Percentiles rank a stretch among this genome's conserved stretches.
phyloP scores from a whole-genome alignment of 768 basidiomycete genomes.

The Russula sp. region DNA sequence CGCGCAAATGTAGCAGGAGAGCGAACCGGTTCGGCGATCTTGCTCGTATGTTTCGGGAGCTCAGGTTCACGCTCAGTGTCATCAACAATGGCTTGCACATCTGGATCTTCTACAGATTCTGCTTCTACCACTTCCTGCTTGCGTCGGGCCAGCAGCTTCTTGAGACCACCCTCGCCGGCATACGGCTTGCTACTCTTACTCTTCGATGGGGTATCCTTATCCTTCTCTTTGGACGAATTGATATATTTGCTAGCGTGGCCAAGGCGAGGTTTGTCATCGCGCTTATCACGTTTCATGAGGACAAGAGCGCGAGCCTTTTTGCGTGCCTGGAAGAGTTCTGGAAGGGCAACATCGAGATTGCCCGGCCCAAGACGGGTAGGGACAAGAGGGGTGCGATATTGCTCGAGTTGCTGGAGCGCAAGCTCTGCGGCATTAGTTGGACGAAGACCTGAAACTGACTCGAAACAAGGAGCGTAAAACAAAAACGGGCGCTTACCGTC shows the following conservation, averaged over 20 bases:
- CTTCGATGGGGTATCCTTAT: constrained; percentile 29
- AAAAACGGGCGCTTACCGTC: constrained; percentile 12
- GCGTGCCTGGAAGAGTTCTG: constrained; percentile 55
- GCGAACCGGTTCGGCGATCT: constrained; percentile 24
- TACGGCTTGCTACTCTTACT: constrained; percentile 53
- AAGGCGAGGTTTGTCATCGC: constrained; percentile 37
- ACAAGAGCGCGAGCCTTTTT: constrained; percentile 36
- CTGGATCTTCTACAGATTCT: constrained; percentile 28
- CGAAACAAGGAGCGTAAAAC: constrained; percentile 16
- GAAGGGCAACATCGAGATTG: constrained; percentile 26
- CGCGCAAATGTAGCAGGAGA: constrained; percentile 29
- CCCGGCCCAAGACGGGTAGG: constrained; percentile 46
- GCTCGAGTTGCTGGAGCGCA: constrained; percentile 63
- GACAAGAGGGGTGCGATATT: constrained; percentile 72
- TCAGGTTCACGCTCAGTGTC: constrained; percentile 25
- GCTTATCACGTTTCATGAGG: constrained; percentile 57
- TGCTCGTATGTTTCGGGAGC: constrained; percentile 19
- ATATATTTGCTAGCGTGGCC: constrained; percentile 31
- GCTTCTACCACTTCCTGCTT: constrained; percentile 50
- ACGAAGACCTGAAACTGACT: constrained; percentile 23
- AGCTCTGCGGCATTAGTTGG: constrained; percentile 51
- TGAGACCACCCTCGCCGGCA: constrained; percentile 71
- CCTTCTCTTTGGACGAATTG: constrained; percentile 22
- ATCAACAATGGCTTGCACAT: constrained; percentile 30
- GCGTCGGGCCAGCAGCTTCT: constrained; percentile 61